Evolutionary conservation across 2,329 filamentous ascomycete species (phyloP).

Genomic region (Fusarium hainanense): DNA sequence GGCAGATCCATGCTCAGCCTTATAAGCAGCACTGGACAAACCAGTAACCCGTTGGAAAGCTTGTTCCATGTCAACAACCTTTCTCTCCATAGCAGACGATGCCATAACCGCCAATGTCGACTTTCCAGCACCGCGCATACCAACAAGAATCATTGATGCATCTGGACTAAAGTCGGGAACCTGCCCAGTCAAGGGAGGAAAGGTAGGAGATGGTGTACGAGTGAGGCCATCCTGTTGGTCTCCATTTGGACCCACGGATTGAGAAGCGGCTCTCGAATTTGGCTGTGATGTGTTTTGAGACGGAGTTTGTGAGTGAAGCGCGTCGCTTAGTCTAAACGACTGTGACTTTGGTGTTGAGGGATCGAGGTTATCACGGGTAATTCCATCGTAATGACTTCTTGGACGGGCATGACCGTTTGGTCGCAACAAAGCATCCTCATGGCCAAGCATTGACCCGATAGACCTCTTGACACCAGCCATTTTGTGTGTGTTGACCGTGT

Average conservation of each 20-base stretch:
- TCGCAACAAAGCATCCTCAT: constrained; percentile 41
- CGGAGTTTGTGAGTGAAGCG: constrained; percentile 10
- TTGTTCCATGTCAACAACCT: constrained; percentile 75
- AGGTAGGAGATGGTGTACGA: constrained; percentile 42
- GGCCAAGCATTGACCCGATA: constrained; percentile 50
- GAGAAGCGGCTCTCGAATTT: constrained; percentile 27
- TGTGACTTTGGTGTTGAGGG: constrained; percentile 29
- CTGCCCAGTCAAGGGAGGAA: constrained; percentile 45
- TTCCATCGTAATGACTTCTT: constrained; percentile 25
- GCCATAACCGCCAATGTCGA: constrained; percentile 81
- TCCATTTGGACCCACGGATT: constrained; percentile 18
- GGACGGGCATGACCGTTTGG: constrained; percentile 31
- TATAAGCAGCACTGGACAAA: constrained; percentile 70
- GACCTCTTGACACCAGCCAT: constrained; percentile 57
- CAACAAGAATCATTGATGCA: constrained; percentile 78
- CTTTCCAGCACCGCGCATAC: constrained; percentile 79
- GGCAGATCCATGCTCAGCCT: constrained; percentile 68
- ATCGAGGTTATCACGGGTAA: constrained; percentile 29
- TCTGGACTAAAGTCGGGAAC: constrained; percentile 63
- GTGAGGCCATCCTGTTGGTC: constrained; percentile 39
- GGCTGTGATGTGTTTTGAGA: constrained; percentile 14
- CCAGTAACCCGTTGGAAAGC: constrained; percentile 74
- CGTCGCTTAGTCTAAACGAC: constrained; percentile 20
- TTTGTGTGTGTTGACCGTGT: constrained; percentile 38
- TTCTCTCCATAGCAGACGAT: constrained; percentile 74